Evolutionary conservation across 176 grass and related monocot species (phyloP).

Genomic region (Cocos nucifera): DNA sequence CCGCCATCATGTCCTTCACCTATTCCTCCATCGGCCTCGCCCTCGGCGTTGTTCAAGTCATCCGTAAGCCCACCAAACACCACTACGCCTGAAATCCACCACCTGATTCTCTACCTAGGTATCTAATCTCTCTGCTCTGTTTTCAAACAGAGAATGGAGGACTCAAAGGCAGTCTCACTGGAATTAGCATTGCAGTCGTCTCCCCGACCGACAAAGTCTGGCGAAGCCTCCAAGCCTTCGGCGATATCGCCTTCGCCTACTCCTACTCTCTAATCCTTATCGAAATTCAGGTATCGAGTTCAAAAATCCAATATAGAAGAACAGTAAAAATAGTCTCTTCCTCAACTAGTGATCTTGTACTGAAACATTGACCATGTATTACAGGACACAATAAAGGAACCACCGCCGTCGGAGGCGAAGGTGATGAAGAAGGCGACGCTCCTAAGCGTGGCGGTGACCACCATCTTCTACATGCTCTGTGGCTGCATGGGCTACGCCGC

Average conservation of each 20-base stretch:
- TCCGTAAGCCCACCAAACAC: constrained; percentile 22
- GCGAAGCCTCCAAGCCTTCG: constrained; percentile 96
- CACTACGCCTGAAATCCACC: neutral
- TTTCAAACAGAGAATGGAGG: constrained; percentile 39
- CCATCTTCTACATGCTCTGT: constrained; percentile 47
- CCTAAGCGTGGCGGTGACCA: constrained; percentile 32
- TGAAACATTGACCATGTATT: neutral
- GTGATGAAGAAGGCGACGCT: constrained; percentile 40
- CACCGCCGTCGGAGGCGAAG: constrained; percentile 37
- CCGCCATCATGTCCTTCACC: constrained; percentile 94
- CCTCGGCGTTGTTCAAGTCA: constrained; percentile 70
- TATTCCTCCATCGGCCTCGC: constrained; percentile 77
- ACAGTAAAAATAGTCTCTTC: neutral
- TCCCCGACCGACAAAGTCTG: constrained; percentile 79
- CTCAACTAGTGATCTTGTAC: neutral
- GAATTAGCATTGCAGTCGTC: constrained; percentile 75
- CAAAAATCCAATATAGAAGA: no score
- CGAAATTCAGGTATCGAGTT: constrained; percentile 54
- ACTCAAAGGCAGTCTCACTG: constrained; percentile 74
- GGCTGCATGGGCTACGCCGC: constrained; percentile 52
- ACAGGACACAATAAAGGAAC: constrained; percentile 36
- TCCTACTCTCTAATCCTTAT: constrained; percentile 98
- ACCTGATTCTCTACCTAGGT: no score
- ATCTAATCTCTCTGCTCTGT: neutral
- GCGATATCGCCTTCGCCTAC: constrained; percentile 96